These are phyloP conservation scores for Dactylorhiza incarnata DNA, from an alignment of 106 monocot species.

Conservation along the genomic window DNA sequence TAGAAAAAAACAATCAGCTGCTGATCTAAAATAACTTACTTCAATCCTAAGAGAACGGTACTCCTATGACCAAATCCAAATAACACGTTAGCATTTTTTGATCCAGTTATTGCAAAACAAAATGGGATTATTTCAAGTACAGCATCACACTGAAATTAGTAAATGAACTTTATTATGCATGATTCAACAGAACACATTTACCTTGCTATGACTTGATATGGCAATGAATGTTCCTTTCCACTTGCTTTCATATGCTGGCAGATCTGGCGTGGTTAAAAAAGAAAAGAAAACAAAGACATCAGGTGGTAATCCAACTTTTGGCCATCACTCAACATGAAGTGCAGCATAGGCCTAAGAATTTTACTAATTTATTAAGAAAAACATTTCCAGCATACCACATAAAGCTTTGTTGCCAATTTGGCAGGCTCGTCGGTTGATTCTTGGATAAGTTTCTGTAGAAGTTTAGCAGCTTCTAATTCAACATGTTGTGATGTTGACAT, in stretches of 20 bases:
- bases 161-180: conserved; percentile 4
- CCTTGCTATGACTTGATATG: conserved; percentile 85
- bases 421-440: conserved; percentile 95
- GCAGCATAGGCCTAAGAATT: not conserved
- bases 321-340: not conserved
- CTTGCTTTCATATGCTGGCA: conserved; percentile 77
- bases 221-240: conserved; percentile 74
- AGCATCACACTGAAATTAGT: not conserved
- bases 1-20: no score
- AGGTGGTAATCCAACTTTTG: conserved; percentile 2
- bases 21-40: no score
- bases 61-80: no score
- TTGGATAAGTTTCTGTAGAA: conserved; percentile 91
- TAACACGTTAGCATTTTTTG: not conserved
- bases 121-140: not conserved
- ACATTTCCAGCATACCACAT: conserved; percentile 46
- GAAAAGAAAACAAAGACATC: conserved; percentile 4
- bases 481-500: conserved; percentile 85
- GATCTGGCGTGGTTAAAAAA: conserved; percentile 35
- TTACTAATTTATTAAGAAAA: not conserved
- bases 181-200: conserved; percentile 8
- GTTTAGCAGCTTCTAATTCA: conserved; percentile 90
- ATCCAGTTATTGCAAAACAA: not conserved
- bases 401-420: conserved; percentile 91
- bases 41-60: no score